These are phyloP conservation scores for Calycina marina DNA, from an alignment of 2,329 filamentous ascomycete species.

Conservation along the genomic window DNA sequence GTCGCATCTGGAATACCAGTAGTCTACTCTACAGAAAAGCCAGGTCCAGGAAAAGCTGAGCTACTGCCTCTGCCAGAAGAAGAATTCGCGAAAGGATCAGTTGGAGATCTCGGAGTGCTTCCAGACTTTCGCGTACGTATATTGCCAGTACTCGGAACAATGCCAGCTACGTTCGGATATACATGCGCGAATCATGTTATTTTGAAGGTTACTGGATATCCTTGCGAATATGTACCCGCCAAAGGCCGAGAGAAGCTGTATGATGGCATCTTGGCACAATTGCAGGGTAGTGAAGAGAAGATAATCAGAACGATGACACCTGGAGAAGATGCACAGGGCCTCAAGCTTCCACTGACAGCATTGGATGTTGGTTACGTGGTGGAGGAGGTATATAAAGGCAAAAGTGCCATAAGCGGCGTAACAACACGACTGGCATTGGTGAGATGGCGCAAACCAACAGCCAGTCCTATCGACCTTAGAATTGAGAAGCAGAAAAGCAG, in stretches of 20 bases:
- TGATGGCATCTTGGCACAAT: conserved; percentile 59
- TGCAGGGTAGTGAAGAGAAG: conserved; percentile 71
- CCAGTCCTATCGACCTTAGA: conserved; percentile 44
- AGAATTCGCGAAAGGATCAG: conserved; percentile 72
- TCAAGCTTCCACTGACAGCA: conserved; percentile 64
- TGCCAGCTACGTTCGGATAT: conserved; percentile 93
- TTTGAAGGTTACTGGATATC: conserved; percentile 66
- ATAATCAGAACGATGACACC: conserved; percentile 35
- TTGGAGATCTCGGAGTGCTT: conserved; percentile 75
- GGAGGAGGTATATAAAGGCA: conserved; percentile 77
- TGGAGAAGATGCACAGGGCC: conserved; percentile 39
- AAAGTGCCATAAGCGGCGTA: conserved; percentile 71
- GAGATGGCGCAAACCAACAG: conserved; percentile 57
- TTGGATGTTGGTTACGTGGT: conserved; percentile 78
- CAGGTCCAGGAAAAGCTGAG: conserved; percentile 80
- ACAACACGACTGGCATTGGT: conserved; percentile 66
- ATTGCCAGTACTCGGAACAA: conserved; percentile 83
- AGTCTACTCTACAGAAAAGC: conserved; percentile 84
- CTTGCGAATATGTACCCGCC: conserved; percentile 64
- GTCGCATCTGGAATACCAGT: conserved; percentile 77
- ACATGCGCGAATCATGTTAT: conserved; percentile 88
- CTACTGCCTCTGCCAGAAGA: conserved; percentile 77
- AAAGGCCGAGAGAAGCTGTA: conserved; percentile 88
- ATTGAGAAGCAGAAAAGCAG: conserved; percentile 65
- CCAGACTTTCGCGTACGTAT: conserved; percentile 93